Evolutionary conservation across 2,329 filamentous ascomycete genomes (phyloP).

Genomic region (Penicillium sp.): DNA sequence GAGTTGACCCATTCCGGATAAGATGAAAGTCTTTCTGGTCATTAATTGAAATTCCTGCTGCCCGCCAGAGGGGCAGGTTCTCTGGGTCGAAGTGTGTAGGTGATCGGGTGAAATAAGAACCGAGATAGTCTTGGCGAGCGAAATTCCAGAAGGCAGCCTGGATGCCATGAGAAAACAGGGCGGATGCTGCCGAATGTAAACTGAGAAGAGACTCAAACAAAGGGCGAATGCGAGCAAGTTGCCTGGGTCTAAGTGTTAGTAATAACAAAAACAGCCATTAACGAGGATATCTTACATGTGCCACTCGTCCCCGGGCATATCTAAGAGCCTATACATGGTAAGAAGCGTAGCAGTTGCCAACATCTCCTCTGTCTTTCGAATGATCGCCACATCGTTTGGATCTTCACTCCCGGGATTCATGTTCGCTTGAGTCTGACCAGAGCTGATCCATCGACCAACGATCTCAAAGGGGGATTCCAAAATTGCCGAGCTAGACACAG

Average conservation of each 20-base stretch:
- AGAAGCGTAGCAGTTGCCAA: conserved; percentile 62
- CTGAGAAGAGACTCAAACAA: conserved; percentile 52
- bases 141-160: conserved; percentile 65
- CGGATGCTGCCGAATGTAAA: conserved; percentile 15
- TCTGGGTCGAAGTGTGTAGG: conserved; percentile 59
- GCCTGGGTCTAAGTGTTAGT: conserved; percentile 37
- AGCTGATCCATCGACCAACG: conserved; percentile 27
- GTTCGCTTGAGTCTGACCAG: conserved; percentile 14
- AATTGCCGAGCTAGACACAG: conserved; percentile 32
- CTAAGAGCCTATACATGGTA: conserved; percentile 63
- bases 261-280: not conserved
- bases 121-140: conserved; percentile 61
- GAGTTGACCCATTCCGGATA: conserved; percentile 28
- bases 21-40: conserved; percentile 47
- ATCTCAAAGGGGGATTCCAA: conserved; percentile 34
- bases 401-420: conserved; percentile 7
- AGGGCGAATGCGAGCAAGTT: conserved; percentile 60
- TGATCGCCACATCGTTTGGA: conserved; percentile 21
- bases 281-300: conserved; percentile 39
- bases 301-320: conserved; percentile 61
- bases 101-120: conserved; percentile 60
- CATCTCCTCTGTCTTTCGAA: conserved; percentile 56
- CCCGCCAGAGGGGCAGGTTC: conserved; percentile 59
- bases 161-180: conserved; percentile 51
- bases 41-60: conserved; percentile 59